A percentile compares a stretch with the other conserved stretches of the same genome.
These are phyloP conservation scores for Pichia californica DNA, from an alignment of 805 yeast genomes.

Conservation along the genomic window DNA sequence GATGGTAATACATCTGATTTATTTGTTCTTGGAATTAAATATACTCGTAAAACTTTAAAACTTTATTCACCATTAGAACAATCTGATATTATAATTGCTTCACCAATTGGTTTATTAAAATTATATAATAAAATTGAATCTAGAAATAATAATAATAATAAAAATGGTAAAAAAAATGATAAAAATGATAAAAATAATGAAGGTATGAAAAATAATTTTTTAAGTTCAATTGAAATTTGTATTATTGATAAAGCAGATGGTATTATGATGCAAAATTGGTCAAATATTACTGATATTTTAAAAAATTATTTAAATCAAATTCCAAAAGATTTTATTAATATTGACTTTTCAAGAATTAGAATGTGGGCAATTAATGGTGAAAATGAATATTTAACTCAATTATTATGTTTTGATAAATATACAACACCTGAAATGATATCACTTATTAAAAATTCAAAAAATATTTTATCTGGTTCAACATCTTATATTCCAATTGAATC, in stretches of 20 bases:
- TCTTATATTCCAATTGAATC: conserved; percentile 44
- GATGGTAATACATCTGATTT: conserved; percentile 89
- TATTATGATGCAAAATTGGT: conserved; percentile 89
- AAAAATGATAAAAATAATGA: conserved; percentile 31
- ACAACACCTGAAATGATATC: conserved; percentile 77
- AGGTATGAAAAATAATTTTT: conserved; percentile 61
- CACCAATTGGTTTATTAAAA: conserved; percentile 84
- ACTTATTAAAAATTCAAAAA: conserved; percentile 37
- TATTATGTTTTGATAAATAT: conserved; percentile 68
- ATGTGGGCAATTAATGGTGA: conserved; percentile 90
- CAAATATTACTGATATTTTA: conserved; percentile 63
- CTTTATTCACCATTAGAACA: conserved; percentile 77
- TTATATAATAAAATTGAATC: conserved; percentile 48
- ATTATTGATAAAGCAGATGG: conserved; percentile 81
- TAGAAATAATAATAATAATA: neutral
- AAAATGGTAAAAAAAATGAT: neutral
- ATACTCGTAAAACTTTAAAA: conserved; percentile 82
- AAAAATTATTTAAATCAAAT: conserved; percentile 64
- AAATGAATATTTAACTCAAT: conserved; percentile 67
- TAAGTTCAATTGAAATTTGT: conserved; percentile 81
- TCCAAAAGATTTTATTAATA: conserved; percentile 61
- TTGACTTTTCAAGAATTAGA: conserved; percentile 87
- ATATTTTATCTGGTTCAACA: conserved; percentile 49
- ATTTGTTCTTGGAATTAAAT: conserved; percentile 85
- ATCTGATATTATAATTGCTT: conserved; percentile 82